These are phyloP conservation scores for Lachancea quebecensis DNA, from an alignment of 805 yeast species.

Conservation along the genomic window DNA sequence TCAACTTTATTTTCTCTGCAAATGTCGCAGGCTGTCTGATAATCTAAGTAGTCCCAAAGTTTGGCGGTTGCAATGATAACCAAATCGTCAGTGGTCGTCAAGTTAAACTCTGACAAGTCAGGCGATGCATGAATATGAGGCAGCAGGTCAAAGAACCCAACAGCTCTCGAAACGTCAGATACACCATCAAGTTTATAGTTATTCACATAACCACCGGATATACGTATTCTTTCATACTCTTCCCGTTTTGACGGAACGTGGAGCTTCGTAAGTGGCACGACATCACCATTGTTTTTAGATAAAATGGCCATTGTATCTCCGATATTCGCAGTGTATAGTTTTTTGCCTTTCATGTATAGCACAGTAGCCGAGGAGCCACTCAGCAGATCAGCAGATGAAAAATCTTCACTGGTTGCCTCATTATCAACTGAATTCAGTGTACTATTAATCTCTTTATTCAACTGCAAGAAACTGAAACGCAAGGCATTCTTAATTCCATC, in stretches of 20 bases:
- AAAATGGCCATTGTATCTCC: constrained; percentile 86
- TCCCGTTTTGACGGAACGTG: constrained; percentile 77
- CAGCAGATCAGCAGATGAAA: constrained; percentile 59
- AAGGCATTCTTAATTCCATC: constrained; percentile 65
- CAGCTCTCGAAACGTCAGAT: constrained; percentile 79
- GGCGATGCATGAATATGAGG: constrained; percentile 92
- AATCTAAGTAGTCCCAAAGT: constrained; percentile 78
- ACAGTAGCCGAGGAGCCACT: constrained; percentile 86
- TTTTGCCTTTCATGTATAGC: constrained; percentile 64
- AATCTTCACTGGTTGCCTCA: constrained; percentile 42
- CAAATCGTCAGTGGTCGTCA: constrained; percentile 72
- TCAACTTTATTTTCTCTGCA: constrained; percentile 73
- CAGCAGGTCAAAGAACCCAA: constrained; percentile 77
- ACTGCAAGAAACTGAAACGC: constrained; percentile 68
- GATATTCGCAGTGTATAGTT: constrained; percentile 72
- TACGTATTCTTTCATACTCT: constrained; percentile 81
- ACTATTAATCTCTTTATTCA: constrained; percentile 73
- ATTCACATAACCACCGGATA: constrained; percentile 86
- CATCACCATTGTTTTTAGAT: constrained; percentile 76
- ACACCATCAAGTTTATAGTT: constrained; percentile 82
- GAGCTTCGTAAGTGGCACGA: constrained; percentile 58
- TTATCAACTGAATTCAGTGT: constrained; percentile 44
- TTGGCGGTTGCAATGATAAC: constrained; percentile 76
- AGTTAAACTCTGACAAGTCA: constrained; percentile 52
- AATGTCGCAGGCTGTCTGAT: constrained; percentile 85